Conservation (phyloP, 345 rosid species). For the Psidium friedrichsthalianum region DNA sequence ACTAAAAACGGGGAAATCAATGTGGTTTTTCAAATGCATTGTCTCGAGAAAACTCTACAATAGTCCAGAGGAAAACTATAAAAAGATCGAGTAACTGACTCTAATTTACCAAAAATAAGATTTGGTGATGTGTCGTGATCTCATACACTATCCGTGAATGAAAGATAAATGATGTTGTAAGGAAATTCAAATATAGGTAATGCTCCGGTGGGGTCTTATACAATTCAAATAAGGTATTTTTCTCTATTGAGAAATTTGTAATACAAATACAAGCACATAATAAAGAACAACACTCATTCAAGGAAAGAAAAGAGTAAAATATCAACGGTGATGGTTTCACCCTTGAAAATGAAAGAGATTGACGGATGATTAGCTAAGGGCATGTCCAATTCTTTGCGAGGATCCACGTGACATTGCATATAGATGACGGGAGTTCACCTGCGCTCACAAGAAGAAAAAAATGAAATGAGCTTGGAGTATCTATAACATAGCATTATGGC, state of each 20-base stretch:
- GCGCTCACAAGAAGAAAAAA: neutral
- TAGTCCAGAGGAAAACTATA: neutral
- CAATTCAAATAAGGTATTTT: accelerated
- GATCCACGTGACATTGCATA: neutral
- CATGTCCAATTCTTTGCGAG: neutral
- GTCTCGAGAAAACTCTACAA: neutral
- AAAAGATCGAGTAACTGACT: neutral
- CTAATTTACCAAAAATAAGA: neutral
- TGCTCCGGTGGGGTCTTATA: no score
- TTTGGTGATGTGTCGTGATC: neutral
- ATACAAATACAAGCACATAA: neutral
- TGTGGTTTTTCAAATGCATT: neutral
- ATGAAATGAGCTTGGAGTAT: accelerated
- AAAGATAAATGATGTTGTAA: neutral
- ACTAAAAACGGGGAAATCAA: neutral
- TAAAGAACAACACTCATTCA: neutral
- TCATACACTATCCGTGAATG: accelerated
- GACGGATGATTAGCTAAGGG: neutral
- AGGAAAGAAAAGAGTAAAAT: neutral
- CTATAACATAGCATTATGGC: neutral
- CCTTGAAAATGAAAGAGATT: neutral
- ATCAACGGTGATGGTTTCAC: accelerated
- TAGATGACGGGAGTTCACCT: neutral
- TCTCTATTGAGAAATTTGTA: neutral
- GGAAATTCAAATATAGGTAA: neutral